A percentile compares a stretch with the other conserved stretches of the same genome.
Evolutionary conservation across 768 basidiomycete species (phyloP).

Genomic region (Exidia glandulosa): DNA sequence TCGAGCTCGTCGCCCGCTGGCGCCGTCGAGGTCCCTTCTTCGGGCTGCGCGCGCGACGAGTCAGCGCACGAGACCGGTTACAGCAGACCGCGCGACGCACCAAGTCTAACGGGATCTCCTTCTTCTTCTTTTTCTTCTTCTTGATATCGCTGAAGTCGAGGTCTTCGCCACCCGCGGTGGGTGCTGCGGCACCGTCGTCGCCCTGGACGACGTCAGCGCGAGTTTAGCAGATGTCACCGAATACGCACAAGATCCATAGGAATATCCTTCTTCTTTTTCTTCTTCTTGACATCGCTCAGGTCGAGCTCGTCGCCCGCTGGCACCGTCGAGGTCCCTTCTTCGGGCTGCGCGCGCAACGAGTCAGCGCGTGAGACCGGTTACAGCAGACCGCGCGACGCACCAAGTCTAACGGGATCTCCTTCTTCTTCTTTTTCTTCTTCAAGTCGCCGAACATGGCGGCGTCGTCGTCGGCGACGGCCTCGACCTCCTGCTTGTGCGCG

Average conservation of each 20-base stretch:
- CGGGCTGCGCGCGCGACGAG: too few relatives aligned
- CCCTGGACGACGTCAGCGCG: constrained; percentile 27
- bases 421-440: constrained; percentile 87
- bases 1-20: constrained; percentile 59
- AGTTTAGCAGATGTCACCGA: background rate
- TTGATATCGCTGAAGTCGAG: constrained; percentile 93
- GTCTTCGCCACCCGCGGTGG: constrained; percentile 42
- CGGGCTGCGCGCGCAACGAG: background rate
- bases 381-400: constrained; percentile 7
- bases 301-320: constrained; percentile 59
- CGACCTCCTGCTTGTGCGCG: constrained; percentile 27
- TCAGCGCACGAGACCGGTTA: background rate
- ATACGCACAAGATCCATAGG: constrained; percentile 33
- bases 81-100: constrained; percentile 7
- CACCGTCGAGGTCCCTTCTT: constrained; percentile 7
- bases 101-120: constrained; percentile 67
- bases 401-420: constrained; percentile 61
- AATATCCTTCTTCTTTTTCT: constrained; percentile 89
- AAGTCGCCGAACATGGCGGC: constrained; percentile 80
- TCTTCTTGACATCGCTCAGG: constrained; percentile 88
- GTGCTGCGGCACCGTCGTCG: constrained; percentile 32
- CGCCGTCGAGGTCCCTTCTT: constrained; percentile 7
- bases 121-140: constrained; percentile 84
- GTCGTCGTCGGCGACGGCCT: constrained; percentile 40
- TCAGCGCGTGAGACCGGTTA: background rate